phyloP scores from a whole-genome alignment of 805 yeast species.

The Saccharomycopsis fodiens region DNA sequence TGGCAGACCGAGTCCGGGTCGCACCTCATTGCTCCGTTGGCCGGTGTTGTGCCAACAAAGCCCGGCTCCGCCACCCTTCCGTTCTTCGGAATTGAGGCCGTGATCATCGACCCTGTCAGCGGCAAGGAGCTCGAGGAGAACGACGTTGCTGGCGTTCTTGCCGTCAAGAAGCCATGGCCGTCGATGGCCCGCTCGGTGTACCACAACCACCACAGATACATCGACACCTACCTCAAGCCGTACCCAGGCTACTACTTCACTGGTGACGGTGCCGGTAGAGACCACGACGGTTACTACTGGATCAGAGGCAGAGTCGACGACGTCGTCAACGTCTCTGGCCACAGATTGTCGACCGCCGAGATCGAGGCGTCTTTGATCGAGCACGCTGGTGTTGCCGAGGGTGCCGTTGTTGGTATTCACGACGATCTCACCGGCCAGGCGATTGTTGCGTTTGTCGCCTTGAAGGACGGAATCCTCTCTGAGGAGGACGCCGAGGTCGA shows the following conservation, averaged over 20 bases:
- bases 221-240: slow-evolving; percentile 89
- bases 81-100: slow-evolving; percentile 90
- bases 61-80: slow-evolving; percentile 98
- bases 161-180: slow-evolving; percentile 90
- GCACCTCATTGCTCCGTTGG: slow-evolving; percentile 87
- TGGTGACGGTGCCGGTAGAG: slow-evolving; percentile 98
- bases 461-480: slow-evolving; percentile 44
- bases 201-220: slow-evolving; percentile 76
- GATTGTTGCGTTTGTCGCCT: slow-evolving; percentile 86
- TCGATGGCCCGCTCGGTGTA: slow-evolving; percentile 97
- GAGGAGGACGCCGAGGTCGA: slow-evolving; percentile 27
- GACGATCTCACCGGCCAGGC: slow-evolving; percentile 98
- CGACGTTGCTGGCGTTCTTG: slow-evolving; percentile 94
- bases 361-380: slow-evolving; percentile 87
- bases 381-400: slow-evolving; percentile 75
- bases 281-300: slow-evolving; percentile 94
- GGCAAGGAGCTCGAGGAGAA: slow-evolving; percentile 80
- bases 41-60: slow-evolving; percentile 90
- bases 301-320: slow-evolving; percentile 98
- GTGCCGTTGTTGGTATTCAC: slow-evolving; percentile 93
- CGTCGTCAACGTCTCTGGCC: slow-evolving; percentile 96
- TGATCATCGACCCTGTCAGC: slow-evolving; percentile 85
- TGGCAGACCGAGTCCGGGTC: slow-evolving; percentile 99
- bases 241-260: slow-evolving; percentile 93
- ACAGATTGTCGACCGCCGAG: slow-evolving; percentile 96